Evolutionary conservation across 108 stramenopile genomes (phyloP), one percentile per base, ranked within the genome.

Genomic region (Thalassiosira profunda): DNA sequence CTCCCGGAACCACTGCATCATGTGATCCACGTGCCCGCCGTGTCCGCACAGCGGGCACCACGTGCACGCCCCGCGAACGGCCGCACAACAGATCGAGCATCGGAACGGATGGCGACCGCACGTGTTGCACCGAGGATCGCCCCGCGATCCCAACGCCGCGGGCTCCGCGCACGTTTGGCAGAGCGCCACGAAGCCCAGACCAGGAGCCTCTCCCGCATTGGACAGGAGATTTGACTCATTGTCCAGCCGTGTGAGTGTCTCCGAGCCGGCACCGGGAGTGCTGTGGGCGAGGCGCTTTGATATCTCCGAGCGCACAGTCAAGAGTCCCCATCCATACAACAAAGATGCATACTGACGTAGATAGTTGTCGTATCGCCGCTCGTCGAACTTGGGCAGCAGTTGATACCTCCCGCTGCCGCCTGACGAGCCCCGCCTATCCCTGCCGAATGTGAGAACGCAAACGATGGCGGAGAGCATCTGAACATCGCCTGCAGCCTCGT

Each of bases 401-500:
- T 62, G 80, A 12, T 58, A 77, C 6, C 57, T 63, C 60, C 29
- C 41, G 42, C 14, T 20, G 36, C 6, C 28, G 28, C 1, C 29
- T 77, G 53, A 38, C 46, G 29, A 24, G 63, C 58, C 6, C 61
- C 73, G 67, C 66, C 85, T 41, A 57, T 72, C 79, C 37, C 68
- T 62, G 11, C 79, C 74, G 57, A 60, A 57, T 15, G 64, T 78
- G 6, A 94, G 66, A 5, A 91, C 92, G 60, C 88, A 89, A 28
- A 86, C 65, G 45, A 94, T 87, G 11, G 89, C 83, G 5, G 89
- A 79, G 21, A 94, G 55, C 89, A 94, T 94, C 57, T 94, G 92
- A 18, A 76, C 76, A 47, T 94, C 92, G 10, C 86, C 85, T 36
- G 82, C 54, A 26, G 59, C 33, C 59, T 94, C 92, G 49, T 89